phyloP scores from a whole-genome alignment of 106 monocot species.

The Alisma plantagoaquatica region DNA sequence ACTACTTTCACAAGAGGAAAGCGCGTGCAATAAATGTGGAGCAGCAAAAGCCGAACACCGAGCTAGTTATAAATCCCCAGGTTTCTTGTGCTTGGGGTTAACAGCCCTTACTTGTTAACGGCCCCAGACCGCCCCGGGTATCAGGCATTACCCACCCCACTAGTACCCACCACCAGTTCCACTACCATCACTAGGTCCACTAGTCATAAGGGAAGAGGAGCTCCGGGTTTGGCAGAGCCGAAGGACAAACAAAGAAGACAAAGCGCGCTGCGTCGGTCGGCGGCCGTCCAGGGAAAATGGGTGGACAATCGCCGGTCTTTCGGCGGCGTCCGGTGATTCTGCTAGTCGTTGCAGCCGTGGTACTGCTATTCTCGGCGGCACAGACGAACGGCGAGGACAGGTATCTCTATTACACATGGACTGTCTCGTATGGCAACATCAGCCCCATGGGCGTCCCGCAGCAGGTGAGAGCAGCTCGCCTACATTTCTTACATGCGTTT shows the following conservation, averaged over 20 bases:
- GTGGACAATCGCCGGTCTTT: background rate
- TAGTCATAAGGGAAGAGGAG: background rate
- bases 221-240: background rate
- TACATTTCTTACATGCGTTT: background rate
- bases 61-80: too few relatives aligned
- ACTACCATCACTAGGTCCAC: background rate
- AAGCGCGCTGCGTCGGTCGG: background rate
- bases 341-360: too few relatives aligned
- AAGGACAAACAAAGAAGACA: background rate
- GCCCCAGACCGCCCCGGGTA: too few relatives aligned
- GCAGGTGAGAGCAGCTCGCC: conserved; percentile 17
- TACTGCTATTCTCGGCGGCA: too few relatives aligned
- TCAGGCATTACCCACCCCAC: too few relatives aligned
- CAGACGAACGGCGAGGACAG: conserved; percentile 38
- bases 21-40: too few relatives aligned
- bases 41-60: too few relatives aligned
- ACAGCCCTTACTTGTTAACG: too few relatives aligned
- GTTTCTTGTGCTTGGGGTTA: too few relatives aligned
- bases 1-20: too few relatives aligned
- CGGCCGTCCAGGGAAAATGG: background rate
- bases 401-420: conserved; percentile 56
- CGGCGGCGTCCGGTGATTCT: too few relatives aligned
- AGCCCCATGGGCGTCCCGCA: conserved; percentile 46
- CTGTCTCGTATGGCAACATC: conserved; percentile 50
- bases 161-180: too few relatives aligned